Conservation (phyloP, 2,329 filamentous ascomycete species). For the Cladosporium velox region DNA sequence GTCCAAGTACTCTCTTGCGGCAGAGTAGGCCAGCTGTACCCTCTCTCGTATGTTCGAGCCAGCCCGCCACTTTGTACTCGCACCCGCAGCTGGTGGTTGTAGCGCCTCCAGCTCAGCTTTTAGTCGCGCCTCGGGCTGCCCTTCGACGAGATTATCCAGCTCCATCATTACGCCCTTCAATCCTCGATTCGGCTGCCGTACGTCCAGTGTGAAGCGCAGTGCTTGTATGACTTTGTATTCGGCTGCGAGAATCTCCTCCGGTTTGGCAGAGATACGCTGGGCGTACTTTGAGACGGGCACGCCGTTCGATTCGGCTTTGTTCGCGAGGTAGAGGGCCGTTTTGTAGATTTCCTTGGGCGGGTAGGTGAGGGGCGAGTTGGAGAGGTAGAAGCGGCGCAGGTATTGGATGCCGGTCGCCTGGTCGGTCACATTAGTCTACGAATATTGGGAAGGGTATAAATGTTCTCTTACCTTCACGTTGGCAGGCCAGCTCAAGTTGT, state of each 20-base stretch:
- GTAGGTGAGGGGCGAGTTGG: conserved; percentile 95
- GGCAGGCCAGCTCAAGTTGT: conserved; percentile 62
- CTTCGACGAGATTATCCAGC: conserved; percentile 66
- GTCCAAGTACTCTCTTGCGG: conserved; percentile 68
- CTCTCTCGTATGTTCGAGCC: conserved; percentile 42
- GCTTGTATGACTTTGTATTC: conserved; percentile 93
- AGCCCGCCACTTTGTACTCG: conserved; percentile 28
- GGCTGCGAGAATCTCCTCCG: conserved; percentile 79
- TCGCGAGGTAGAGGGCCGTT: conserved; percentile 88
- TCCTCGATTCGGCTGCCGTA: conserved; percentile 85
- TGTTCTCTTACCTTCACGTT: conserved; percentile 56
- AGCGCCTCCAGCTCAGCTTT: conserved; percentile 29
- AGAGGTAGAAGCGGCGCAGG: conserved; percentile 91
- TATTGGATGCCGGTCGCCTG: conserved; percentile 83
- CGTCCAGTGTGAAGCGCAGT: conserved; percentile 88
- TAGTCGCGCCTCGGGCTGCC: conserved; percentile 48
- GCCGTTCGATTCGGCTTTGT: conserved; percentile 87
- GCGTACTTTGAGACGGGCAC: conserved; percentile 65
- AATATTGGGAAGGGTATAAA: not conserved
- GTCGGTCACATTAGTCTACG: conserved; percentile 16
- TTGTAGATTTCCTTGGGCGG: conserved; percentile 86
- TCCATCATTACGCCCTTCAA: conserved; percentile 87
- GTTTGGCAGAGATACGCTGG: conserved; percentile 60
- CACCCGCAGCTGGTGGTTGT: conserved; percentile 14
- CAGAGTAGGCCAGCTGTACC: conserved; percentile 66